Conservation (phyloP, 805 yeast species). For the Kodamaea nitidulidarum region DNA sequence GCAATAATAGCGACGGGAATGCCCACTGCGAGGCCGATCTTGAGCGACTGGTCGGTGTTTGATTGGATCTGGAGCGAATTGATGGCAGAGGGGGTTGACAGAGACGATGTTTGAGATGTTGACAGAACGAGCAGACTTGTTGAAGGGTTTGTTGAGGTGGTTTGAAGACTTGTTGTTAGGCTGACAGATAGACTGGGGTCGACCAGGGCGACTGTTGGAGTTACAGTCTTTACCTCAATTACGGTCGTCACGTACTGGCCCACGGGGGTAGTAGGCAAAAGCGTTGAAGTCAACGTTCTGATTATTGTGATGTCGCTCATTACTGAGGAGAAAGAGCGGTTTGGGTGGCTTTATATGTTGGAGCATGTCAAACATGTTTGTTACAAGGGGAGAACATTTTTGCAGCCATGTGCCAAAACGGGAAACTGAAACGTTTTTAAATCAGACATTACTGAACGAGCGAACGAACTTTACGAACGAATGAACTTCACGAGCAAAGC, state of each 20-base stretch:
- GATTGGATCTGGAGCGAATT: conserved; percentile 1
- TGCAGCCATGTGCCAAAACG: not conserved
- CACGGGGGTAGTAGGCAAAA: not conserved
- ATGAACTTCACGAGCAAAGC: too few species aligned
- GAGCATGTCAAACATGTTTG: not conserved
- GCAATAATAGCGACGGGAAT: conserved; percentile 20
- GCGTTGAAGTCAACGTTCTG: not conserved
- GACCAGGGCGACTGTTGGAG: not conserved
- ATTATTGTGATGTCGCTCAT: conserved; percentile 1
- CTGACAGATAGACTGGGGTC: not conserved
- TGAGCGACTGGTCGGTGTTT: conserved; percentile 9
- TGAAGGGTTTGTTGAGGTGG: too few species aligned
- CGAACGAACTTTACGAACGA: too few species aligned
- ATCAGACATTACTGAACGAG: too few species aligned
- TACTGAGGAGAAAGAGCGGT: not conserved
- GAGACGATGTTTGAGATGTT: too few species aligned
- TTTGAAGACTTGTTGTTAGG: too few species aligned
- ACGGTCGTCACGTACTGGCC: not conserved
- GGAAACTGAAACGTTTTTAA: not conserved
- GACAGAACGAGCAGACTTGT: too few species aligned
- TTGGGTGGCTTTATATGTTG: not conserved
- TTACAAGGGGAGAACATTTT: not conserved
- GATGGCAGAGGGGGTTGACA: not conserved
- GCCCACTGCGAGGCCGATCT: conserved; percentile 22
- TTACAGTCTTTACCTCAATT: not conserved